Evolutionary conservation across 1,284 basidiomycete genomes (phyloP).

Genomic region (Heliocybe sulcata): DNA sequence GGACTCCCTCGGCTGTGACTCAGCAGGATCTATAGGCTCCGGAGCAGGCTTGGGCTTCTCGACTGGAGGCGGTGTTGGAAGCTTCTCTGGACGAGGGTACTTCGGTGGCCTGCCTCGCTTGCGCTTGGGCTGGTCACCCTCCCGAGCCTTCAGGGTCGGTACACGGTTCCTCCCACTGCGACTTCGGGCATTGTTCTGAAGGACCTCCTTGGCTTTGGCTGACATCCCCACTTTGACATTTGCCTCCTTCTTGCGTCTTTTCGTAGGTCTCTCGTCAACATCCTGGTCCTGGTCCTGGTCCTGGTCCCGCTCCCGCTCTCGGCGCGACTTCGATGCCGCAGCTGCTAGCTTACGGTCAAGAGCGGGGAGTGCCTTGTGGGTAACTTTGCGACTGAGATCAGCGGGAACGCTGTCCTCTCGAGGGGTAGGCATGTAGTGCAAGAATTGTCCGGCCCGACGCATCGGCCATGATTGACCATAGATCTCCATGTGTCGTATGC

Average conservation of each 20-base stretch:
- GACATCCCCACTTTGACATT: conserved; percentile 27
- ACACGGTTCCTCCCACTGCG: conserved; percentile 25
- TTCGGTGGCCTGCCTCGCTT: conserved; percentile 15
- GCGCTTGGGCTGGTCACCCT: conserved; percentile 21
- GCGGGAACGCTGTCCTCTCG: conserved; percentile 44
- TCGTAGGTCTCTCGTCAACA: conserved; percentile 31
- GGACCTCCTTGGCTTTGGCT: conserved; percentile 24
- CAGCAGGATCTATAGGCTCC: not conserved
- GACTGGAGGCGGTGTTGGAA: not conserved
- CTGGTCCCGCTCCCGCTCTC: too few species aligned
- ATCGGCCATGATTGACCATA: conserved; percentile 65
- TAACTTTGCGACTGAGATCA: conserved; percentile 32
- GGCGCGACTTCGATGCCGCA: conserved; percentile 21
- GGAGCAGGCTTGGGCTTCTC: not conserved
- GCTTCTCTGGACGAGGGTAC: conserved; percentile 10
- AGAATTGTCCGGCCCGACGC: conserved; percentile 44
- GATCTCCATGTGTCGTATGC: conserved; percentile 70
- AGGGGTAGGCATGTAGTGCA: conserved; percentile 38
- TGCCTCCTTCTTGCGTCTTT: conserved; percentile 35
- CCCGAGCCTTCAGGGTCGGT: conserved; percentile 26
- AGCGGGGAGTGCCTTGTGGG: conserved; percentile 38
- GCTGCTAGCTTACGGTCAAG: conserved; percentile 49
- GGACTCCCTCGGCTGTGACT: conserved; percentile 35
- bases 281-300: too few species aligned
- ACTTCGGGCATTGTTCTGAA: conserved; percentile 17